These are phyloP conservation scores for bread wheat (Triticum aestivum) DNA, from an alignment of 176 grass and related monocot species.

Conservation along the genomic window IWGSC_CS_RefSeq_v2.1 NC_057799.1:393522944-393523443, in stretches of 20 bases:
- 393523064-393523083: background rate
- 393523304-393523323: background rate
- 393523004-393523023: background rate
- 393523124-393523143: background rate
- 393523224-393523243: background rate
- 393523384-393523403: constrained; percentile 87
- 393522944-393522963: background rate
- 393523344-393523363: constrained; percentile 83
- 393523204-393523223: background rate
- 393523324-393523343: constrained; percentile 50
- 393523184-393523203: background rate
- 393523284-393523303: background rate
- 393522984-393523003: background rate
- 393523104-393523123: background rate
- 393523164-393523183: background rate
- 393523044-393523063: background rate
- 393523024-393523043: background rate
- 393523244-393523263: background rate
- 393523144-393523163: background rate
- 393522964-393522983: background rate
- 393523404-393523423: constrained; percentile 54
- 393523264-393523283: background rate
- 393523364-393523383: constrained; percentile 90
- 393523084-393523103: background rate
- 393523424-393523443: constrained; percentile 27